Evolutionary conservation across 1,284 basidiomycete genomes (phyloP), one percentile per base, ranked within the genome.

Genomic region (Ceratobasidium sp.): DNA sequence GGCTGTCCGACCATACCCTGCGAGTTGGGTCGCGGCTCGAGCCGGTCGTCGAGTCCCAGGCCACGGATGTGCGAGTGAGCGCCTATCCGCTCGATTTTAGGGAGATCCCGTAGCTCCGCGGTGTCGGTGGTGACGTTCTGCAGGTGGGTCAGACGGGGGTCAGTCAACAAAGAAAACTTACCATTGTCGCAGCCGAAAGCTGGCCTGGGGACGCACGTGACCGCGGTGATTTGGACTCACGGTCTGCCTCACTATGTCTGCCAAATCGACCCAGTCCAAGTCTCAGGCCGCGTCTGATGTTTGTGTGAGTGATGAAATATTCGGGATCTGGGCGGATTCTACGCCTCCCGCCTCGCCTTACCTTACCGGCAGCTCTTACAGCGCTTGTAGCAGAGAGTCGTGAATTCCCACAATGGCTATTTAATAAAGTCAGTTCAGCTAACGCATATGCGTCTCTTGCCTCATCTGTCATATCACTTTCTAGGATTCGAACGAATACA

Each of bases 61-160:
- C 96, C 96, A 73, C 90, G 93, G 79, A 98, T 96, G 84, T 98
- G 96, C n/a, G 96, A 98, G 83, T 98, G 96, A n/a, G 94, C 92
- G 80, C 95, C 95, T 82, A 98, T 98, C 76, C 95, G 92, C 88
- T 98, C 95, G 89, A 97, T 95, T 86, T 95, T 96, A 72, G 95
- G 96, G 74, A 96, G 91, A 80, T 97, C 95, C 75, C 94, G 88
- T 76, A 96, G 82, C 81, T 93, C 91, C 54, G 90, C 88, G 61
- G 90, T 89, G 46, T 89, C 89, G 75, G 91, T 89, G 2, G 89
- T 84, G 78, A 93, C 93, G 81, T 91, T 59, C 68, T 71, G 34
- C 9, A 37, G 14, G 31, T 13, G 13, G 19, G 34, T 69, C 22
- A 69, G 39, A 56, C 27, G 53, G 9, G 27, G 2, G 11, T 14